Conservation (phyloP, 148 eudicot genomes). For the Persicaria tinctoria region DNA sequence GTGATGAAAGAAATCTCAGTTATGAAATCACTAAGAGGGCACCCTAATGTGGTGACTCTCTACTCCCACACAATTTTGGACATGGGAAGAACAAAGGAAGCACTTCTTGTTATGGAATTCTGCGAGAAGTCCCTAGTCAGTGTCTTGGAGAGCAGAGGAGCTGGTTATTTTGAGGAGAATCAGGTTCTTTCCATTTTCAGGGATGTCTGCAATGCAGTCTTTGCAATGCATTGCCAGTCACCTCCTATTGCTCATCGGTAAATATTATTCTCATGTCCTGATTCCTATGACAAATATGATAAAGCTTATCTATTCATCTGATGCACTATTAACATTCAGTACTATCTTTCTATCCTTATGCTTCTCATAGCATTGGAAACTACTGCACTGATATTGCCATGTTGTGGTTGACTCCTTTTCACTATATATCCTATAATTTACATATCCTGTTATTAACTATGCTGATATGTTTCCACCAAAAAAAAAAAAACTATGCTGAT, state of each 20-base stretch:
- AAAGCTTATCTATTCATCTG: neutral
- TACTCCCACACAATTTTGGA: constrained; percentile 61
- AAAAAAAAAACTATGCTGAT: neutral
- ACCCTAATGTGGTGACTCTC: constrained; percentile 84
- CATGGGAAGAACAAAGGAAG: constrained; percentile 93
- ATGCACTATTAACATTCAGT: neutral
- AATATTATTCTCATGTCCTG: constrained; percentile 1
- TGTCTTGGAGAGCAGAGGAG: constrained; percentile 84
- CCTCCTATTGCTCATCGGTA: constrained; percentile 99
- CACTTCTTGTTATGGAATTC: constrained; percentile 83
- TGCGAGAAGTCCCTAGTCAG: constrained; percentile 89
- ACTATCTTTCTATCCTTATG: constrained; percentile 1
- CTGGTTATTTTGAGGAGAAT: constrained; percentile 84
- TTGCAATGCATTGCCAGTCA: constrained; percentile 94
- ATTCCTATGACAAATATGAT: neutral
- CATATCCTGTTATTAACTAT: neutral
- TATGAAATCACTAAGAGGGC: constrained; percentile 84
- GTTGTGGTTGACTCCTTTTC: neutral
- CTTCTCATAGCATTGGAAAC: neutral
- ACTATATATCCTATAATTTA: neutral
- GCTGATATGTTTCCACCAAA: constrained; percentile 1
- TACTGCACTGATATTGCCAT: neutral
- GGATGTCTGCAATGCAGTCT: constrained; percentile 93
- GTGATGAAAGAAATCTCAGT: constrained; percentile 85
- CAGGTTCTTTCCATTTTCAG: constrained; percentile 70